Conservation (phyloP, 2,329 filamentous ascomycete species). For the Fusarium scirpi region DNA sequence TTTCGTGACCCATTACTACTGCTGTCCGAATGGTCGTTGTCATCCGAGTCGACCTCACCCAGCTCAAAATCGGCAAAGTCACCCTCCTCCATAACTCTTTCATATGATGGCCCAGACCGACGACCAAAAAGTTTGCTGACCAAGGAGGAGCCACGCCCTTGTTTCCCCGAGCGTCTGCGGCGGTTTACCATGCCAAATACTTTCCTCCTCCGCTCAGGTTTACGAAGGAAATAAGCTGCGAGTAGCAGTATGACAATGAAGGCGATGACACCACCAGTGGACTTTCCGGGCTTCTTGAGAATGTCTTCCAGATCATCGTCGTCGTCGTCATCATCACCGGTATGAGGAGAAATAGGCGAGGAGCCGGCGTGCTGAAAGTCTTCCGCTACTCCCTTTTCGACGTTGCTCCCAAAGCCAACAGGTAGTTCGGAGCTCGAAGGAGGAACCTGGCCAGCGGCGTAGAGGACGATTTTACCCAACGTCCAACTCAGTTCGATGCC, state of each 20-base stretch:
- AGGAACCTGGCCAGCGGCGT: slow-evolving; percentile 89
- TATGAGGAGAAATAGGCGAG: slow-evolving; percentile 50
- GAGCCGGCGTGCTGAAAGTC: slow-evolving; percentile 90
- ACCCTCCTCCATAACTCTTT: slow-evolving; percentile 87
- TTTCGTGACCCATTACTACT: slow-evolving; percentile 67
- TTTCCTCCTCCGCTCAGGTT: slow-evolving; percentile 75
- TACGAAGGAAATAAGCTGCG: slow-evolving; percentile 79
- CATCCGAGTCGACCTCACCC: slow-evolving; percentile 72
- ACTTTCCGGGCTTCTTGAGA: slow-evolving; percentile 75
- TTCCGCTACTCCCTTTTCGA: slow-evolving; percentile 68
- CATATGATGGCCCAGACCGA: slow-evolving; percentile 69
- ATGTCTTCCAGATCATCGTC: slow-evolving; percentile 70
- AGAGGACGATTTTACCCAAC: slow-evolving; percentile 94
- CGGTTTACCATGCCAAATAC: slow-evolving; percentile 48
- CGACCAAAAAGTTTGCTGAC: slow-evolving; percentile 76
- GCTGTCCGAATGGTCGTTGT: slow-evolving; percentile 73
- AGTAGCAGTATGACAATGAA: slow-evolving; percentile 79
- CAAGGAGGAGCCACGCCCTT: slow-evolving; percentile 64
- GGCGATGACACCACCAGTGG: slow-evolving; percentile 80
- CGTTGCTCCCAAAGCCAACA: slow-evolving; percentile 93
- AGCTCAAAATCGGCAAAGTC: slow-evolving; percentile 83
- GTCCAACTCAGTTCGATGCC: slow-evolving; percentile 97
- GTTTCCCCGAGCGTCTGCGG: slow-evolving; percentile 52
- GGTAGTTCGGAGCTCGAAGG: slow-evolving; percentile 71
- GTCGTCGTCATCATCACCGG: slow-evolving; percentile 62